Percentiles rank a stretch among this genome's conserved stretches.
phyloP scores from a whole-genome alignment of 176 grass and related monocot genomes.

The Phoenix roebelenii region DNA sequence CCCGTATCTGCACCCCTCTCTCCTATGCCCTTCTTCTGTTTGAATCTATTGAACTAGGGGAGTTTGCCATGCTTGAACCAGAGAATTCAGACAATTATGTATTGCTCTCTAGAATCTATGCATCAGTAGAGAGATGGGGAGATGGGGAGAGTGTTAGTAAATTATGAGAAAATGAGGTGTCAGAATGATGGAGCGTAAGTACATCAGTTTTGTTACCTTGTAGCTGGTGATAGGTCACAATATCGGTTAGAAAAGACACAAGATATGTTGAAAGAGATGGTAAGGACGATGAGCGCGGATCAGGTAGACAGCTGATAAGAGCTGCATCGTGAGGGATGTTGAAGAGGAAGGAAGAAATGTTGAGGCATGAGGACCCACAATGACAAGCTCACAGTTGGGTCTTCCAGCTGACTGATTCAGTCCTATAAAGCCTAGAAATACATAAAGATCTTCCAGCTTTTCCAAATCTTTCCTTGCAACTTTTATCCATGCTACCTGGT shows the following conservation, averaged over 20 bases:
- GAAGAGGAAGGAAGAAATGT: background rate
- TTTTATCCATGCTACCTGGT: too few relatives aligned
- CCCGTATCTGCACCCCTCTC: too few relatives aligned
- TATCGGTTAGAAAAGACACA: background rate
- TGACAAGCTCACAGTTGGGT: too few relatives aligned
- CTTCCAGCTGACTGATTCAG: too few relatives aligned
- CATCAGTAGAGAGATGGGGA: slow-evolving; percentile 1
- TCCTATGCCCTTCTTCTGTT: too few relatives aligned
- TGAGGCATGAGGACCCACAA: too few relatives aligned
- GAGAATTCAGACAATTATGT: slow-evolving; percentile 18
- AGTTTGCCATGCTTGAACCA: slow-evolving; percentile 15
- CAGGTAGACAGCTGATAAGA: background rate
- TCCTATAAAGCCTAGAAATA: too few relatives aligned
- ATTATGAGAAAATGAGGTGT: background rate
- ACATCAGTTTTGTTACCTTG: background rate
- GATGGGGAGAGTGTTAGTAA: background rate
- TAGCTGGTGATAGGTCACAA: background rate
- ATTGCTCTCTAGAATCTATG: slow-evolving; percentile 15
- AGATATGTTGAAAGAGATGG: background rate
- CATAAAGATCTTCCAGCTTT: too few relatives aligned
- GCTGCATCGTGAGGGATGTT: background rate
- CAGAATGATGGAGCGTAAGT: background rate
- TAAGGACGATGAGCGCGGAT: background rate
- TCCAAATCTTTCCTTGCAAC: too few relatives aligned
- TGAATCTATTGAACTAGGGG: background rate